Evolutionary conservation across 1,139 yeast species (phyloP), one percentile per base, ranked within the genome.

Genomic region (Suhomyces bribrorum): DNA sequence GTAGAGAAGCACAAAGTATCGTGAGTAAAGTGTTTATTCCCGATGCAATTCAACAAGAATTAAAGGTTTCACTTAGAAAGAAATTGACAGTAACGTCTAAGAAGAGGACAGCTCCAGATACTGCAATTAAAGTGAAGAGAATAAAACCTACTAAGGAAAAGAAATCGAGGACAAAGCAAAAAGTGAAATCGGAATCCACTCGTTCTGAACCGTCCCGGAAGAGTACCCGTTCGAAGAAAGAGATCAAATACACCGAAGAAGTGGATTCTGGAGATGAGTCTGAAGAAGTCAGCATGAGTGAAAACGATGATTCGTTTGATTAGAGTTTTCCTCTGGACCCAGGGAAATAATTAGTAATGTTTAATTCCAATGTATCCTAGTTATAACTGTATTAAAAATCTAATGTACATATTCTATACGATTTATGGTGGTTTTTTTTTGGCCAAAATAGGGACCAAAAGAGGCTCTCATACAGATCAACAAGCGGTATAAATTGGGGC

Each of bases 21-120:
- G 69, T 75, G 2, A 59, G 75, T 2, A 73, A 64, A 11, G 68
- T 75, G 4, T 83, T 69, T 50, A 71, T 83, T 24, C 71, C 80
- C 0, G 80, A 75, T 14, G 53, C 48, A 1, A 48, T 67, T 11
- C 71, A 68, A 41, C 44, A 52, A 6, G 60, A 57, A 18, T 51
- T 75, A 41, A 48, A 54, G 13, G 47, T 45, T 1, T 32, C 54
- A 8, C 56, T 71, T 4, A 62, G 55, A 37, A 64, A 55, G 30
- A 56, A 43, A 32, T 49, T 65, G 13, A 36, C 43, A 20, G 55
- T 48, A 5, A 18, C 34, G 18, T 43, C 47, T 9, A 53, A 52
- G 33, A 48, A 44, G 34, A 40, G 41, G 28, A 28, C 42, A 8
- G 16, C 32, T 15, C 16, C n/a, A 14, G 34, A 34, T 22, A 32